Evolutionary conservation across 2,329 filamentous ascomycete species (phyloP), one percentile per base, ranked within the genome.

Genomic region (Colletotrichum australisinense): DNA sequence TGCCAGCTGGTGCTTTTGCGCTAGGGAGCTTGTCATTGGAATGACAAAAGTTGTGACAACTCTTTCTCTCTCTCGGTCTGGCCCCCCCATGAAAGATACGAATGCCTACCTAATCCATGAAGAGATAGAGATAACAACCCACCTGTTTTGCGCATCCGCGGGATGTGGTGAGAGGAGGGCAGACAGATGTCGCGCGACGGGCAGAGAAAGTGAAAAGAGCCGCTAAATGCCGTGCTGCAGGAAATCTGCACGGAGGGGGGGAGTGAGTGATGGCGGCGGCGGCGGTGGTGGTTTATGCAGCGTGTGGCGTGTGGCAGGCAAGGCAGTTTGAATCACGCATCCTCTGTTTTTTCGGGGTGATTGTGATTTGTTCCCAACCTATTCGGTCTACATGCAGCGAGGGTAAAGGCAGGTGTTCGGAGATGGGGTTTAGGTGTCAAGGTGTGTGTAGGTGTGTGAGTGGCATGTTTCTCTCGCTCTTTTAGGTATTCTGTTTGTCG

Each of bases 191-290:
- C 53, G 49, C 30, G 52, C 22, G 49, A 42, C 12, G 49, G 53
- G 53, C 22, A 53, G 46, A 38, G 22, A 24, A 63, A 32, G 11
- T 55, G 30, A 19, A 57, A 53, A 67, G 67, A 58, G 64, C 70
- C 67, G 70, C 70, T 71, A 56, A 70, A 49, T 70, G 38, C 66
- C 67, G 60, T 42, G 8, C 66, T 69, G 69, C 69, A 72, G 59
- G 59, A 71, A 71, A 53, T 72, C 66, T 69, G 56, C 46, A 62
- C 70, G 52, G 55, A 60, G 59, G 38, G 38, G 30, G 38, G 16
- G 16, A 42, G 38, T 19, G 38, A 42, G 38, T 42, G 32, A 35
- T 28, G 26, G 26, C 32, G 16, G 38, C 14, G 5, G 16, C 14
- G 16, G 16, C 5, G 42, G 42, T 49, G 42, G 42, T 49, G 42